Conservation (phyloP, 179 eudicot genomes). For the Spinacia oleracea region DNA sequence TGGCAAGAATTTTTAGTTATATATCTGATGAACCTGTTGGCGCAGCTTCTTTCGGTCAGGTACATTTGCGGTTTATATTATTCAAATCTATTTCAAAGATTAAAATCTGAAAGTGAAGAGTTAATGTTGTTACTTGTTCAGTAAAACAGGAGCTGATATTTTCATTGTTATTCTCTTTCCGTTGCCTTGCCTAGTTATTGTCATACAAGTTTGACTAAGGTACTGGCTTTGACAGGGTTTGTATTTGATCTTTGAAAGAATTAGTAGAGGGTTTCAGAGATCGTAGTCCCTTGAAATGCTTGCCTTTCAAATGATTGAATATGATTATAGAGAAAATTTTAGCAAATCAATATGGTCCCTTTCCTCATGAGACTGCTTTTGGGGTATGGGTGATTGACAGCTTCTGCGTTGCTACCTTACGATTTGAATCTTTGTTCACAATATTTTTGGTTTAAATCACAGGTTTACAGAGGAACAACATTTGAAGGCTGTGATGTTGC, state of each 20-base stretch:
- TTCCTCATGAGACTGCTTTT: background rate
- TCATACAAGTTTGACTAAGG: constrained; percentile 3
- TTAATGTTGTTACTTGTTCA: background rate
- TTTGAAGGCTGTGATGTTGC: constrained; percentile 79
- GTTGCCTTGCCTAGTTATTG: background rate
- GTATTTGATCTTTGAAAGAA: background rate
- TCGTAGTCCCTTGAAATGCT: background rate
- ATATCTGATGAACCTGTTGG: constrained; percentile 93
- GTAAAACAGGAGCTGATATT: background rate
- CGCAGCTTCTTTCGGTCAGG: constrained; percentile 99
- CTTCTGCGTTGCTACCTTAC: background rate
- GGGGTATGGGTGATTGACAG: constrained; percentile 1
- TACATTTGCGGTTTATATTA: constrained; percentile 22
- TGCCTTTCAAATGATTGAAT: background rate
- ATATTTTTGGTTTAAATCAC: background rate
- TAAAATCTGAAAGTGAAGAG: background rate
- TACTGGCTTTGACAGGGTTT: constrained; percentile 1
- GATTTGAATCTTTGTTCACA: background rate
- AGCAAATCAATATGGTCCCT: constrained; percentile 8
- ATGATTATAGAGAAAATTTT: background rate
- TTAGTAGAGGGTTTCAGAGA: background rate
- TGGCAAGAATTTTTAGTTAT: constrained; percentile 54
- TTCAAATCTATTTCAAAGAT: constrained; percentile 6
- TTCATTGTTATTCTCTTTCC: background rate
- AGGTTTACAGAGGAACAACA: constrained; percentile 86